Conservation (phyloP, 495 filamentous ascomycete genomes). For the Hypoxylon cercidicola region DNA sequence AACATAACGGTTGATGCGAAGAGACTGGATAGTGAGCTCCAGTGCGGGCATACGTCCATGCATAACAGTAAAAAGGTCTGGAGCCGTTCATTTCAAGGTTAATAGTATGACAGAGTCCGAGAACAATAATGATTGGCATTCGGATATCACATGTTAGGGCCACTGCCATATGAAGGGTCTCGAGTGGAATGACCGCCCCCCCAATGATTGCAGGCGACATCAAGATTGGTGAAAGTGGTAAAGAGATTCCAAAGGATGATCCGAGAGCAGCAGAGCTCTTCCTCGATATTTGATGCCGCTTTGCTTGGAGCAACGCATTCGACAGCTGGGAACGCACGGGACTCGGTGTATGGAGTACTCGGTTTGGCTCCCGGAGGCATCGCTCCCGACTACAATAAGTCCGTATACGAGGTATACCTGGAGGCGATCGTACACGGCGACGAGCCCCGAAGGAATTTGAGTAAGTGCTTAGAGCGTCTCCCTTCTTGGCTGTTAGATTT, state of each 20-base stretch:
- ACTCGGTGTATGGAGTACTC: slow-evolving; percentile 1
- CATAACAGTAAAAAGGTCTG: no score
- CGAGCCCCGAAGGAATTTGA: not conserved
- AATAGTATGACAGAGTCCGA: no score
- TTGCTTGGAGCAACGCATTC: not conserved
- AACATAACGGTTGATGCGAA: not conserved
- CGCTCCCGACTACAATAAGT: not conserved
- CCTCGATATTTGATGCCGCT: not conserved
- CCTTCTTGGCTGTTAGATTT: slow-evolving; percentile 7
- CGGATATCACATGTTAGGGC: no score
- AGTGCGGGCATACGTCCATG: no score
- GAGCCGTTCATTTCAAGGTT: no score
- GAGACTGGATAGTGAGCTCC: no score
- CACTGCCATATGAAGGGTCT: no score
- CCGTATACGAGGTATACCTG: not conserved
- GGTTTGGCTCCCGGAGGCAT: not conserved
- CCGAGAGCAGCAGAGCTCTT: no score
- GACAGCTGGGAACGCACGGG: not conserved
- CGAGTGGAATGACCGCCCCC: no score
- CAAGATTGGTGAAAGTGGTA: not conserved
- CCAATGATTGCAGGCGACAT: no score
- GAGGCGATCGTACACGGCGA: not conserved
- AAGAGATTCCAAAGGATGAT: not conserved
- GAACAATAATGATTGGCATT: no score
- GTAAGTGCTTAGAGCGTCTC: not conserved